Evolutionary conservation across 148 eudicot species (phyloP).

Genomic region (Cornus suecica): DNA sequence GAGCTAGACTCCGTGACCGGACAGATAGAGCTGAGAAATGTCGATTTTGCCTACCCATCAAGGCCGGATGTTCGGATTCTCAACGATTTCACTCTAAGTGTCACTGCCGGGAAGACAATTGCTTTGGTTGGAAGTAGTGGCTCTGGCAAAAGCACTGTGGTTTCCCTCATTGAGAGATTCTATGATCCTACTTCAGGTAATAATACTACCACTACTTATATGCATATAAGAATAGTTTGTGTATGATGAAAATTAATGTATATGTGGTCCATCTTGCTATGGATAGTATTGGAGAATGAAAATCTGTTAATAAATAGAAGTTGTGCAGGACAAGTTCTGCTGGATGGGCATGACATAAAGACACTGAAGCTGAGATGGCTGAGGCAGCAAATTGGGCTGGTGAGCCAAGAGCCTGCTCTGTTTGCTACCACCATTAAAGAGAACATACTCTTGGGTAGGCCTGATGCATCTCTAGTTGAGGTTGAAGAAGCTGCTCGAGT

Average conservation of each 20-base stretch:
- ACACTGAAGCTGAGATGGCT: conserved; percentile 83
- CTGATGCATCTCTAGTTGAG: conserved; percentile 75
- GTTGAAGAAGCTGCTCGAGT: conserved; percentile 98
- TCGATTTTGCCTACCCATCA: conserved; percentile 85
- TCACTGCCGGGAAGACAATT: conserved; percentile 92
- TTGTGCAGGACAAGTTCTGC: conserved; percentile 68
- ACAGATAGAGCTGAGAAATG: conserved; percentile 69
- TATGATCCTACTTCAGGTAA: conserved; percentile 94
- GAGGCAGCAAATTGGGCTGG: conserved; percentile 91
- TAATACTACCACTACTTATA: background rate
- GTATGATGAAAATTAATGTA: background rate
- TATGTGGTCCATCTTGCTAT: background rate
- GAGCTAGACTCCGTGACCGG: conserved; percentile 72
- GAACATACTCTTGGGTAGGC: conserved; percentile 86
- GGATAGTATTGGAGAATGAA: background rate
- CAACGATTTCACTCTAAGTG: conserved; percentile 52
- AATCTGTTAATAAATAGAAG: conserved; percentile 3
- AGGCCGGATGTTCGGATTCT: conserved; percentile 79
- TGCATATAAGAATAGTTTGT: background rate
- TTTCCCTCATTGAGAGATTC: conserved; percentile 94
- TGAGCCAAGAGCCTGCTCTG: conserved; percentile 98
- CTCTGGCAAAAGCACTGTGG: conserved; percentile 97
- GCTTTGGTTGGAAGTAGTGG: conserved; percentile 99
- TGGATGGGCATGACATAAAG: conserved; percentile 94
- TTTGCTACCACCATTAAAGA: conserved; percentile 96